These are phyloP conservation scores for Aspergillus aculeatinus DNA, from an alignment of 2,329 filamentous ascomycete species.

Conservation along the genomic window DNA sequence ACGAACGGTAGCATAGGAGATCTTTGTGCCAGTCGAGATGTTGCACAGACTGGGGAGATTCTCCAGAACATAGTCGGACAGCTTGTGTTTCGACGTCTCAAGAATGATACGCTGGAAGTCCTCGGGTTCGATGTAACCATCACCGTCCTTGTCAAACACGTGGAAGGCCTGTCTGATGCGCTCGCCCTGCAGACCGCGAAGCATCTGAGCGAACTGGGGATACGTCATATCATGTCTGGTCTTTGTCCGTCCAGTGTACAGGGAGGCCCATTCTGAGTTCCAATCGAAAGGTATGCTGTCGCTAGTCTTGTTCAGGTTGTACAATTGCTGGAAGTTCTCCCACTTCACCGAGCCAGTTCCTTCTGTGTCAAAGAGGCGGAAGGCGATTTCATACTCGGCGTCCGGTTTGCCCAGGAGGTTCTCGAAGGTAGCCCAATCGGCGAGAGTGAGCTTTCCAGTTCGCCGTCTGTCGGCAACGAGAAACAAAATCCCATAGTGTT, in stretches of 20 bases:
- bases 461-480: slow-evolving; percentile 78
- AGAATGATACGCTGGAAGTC: slow-evolving; percentile 96
- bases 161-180: slow-evolving; percentile 94
- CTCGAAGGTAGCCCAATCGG: slow-evolving; percentile 91
- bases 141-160: slow-evolving; percentile 82
- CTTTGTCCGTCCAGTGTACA: slow-evolving; percentile 88
- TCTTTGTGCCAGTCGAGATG: slow-evolving; percentile 85
- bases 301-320: slow-evolving; percentile 83
- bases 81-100: slow-evolving; percentile 90
- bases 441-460: slow-evolving; percentile 70
- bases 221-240: slow-evolving; percentile 91
- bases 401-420: slow-evolving; percentile 91
- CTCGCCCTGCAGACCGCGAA: slow-evolving; percentile 93
- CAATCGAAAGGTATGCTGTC: slow-evolving; percentile 91
- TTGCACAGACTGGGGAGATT: slow-evolving; percentile 93
- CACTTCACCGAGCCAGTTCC: slow-evolving; percentile 84
- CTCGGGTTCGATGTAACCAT: slow-evolving; percentile 92
- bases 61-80: slow-evolving; percentile 90
- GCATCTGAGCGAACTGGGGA: slow-evolving; percentile 95
- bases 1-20: slow-evolving; percentile 95
- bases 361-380: slow-evolving; percentile 89
- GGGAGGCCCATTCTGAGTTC: slow-evolving; percentile 92
- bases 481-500: slow-evolving; percentile 94
- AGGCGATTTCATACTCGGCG: slow-evolving; percentile 98
- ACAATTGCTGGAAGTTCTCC: slow-evolving; percentile 79